A percentile compares a stretch with the other conserved stretches of the same genome.
These are phyloP conservation scores for Neofusicoccum parvum DNA, from an alignment of 2,329 filamentous ascomycete species.

Conservation along the genomic window DNA sequence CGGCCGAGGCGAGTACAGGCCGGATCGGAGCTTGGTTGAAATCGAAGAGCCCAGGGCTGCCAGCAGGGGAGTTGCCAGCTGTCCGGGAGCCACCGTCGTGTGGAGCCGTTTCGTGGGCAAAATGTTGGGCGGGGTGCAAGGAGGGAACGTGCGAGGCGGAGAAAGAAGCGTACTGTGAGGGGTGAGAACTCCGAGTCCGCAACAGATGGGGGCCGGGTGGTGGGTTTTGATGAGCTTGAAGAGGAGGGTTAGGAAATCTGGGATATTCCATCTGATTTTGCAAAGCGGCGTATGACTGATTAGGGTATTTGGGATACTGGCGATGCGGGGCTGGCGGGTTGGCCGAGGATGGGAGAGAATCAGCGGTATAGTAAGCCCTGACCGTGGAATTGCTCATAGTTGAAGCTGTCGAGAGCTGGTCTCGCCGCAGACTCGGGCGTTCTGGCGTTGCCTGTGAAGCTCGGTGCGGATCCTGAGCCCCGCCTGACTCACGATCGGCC, in stretches of 20 bases:
- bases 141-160: conserved; percentile 33
- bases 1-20: conserved; percentile 33
- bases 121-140: conserved; percentile 44
- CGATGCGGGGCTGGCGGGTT: neutral
- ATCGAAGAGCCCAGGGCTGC: conserved; percentile 52
- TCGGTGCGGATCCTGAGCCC: conserved; percentile 21
- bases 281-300: conserved; percentile 53
- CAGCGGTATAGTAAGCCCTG: conserved; percentile 35
- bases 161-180: conserved; percentile 41
- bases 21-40: conserved; percentile 32
- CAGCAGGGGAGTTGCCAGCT: conserved; percentile 49
- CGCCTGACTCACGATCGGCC: conserved; percentile 16
- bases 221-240: conserved; percentile 23
- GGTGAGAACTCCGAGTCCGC: conserved; percentile 46
- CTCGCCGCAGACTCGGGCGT: conserved; percentile 44
- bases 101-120: conserved; percentile 33
- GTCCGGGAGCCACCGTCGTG: conserved; percentile 44
- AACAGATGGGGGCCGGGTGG: conserved; percentile 39
- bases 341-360: conserved; percentile 23
- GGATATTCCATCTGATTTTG: conserved; percentile 47
- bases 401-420: conserved; percentile 43
- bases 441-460: conserved; percentile 23
- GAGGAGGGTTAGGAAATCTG: conserved; percentile 19
- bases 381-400: conserved; percentile 46
- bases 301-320: conserved; percentile 46